Evolutionary conservation across 2,329 filamentous ascomycete species (phyloP).

Genomic region (Epichloe coenophiala): DNA sequence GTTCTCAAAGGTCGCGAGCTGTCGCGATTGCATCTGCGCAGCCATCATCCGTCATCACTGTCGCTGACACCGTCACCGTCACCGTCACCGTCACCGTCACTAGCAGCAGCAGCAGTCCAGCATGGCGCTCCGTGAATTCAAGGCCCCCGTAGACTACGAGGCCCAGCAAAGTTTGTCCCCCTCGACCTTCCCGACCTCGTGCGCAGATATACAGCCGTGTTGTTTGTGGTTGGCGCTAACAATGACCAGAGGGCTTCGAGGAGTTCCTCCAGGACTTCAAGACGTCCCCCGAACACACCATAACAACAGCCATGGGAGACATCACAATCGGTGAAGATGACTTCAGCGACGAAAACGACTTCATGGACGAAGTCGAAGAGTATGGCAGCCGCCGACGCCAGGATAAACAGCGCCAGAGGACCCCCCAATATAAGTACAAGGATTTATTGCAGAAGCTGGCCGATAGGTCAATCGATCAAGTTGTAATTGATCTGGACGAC

Average conservation of each 20-base stretch:
- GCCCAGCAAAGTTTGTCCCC: constrained; percentile 59
- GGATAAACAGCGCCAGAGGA: constrained; percentile 33
- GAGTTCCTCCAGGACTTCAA: constrained; percentile 85
- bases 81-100: background rate
- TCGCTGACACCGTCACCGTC: background rate
- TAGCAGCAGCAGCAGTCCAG: constrained; percentile 10
- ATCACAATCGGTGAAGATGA: constrained; percentile 81
- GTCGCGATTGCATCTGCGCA: background rate
- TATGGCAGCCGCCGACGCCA: constrained; percentile 35
- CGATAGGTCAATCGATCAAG: constrained; percentile 62
- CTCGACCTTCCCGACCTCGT: background rate
- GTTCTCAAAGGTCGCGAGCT: constrained; percentile 10
- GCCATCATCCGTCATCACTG: background rate
- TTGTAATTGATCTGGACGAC: constrained; percentile 84
- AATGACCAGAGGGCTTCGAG: constrained; percentile 57
- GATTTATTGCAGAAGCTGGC: constrained; percentile 76
- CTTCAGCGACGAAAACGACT: constrained; percentile 80
- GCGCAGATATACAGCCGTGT: background rate
- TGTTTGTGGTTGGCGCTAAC: background rate
- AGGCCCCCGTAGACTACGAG: constrained; percentile 71
- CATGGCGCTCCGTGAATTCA: constrained; percentile 80
- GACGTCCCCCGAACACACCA: constrained; percentile 53
- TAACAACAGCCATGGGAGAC: constrained; percentile 70
- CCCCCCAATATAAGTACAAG: constrained; percentile 75
- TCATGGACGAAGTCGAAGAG: constrained; percentile 72